Base-by-base conservation (phyloP, 78 protist species). In the Isochrysis galbana region DNA sequence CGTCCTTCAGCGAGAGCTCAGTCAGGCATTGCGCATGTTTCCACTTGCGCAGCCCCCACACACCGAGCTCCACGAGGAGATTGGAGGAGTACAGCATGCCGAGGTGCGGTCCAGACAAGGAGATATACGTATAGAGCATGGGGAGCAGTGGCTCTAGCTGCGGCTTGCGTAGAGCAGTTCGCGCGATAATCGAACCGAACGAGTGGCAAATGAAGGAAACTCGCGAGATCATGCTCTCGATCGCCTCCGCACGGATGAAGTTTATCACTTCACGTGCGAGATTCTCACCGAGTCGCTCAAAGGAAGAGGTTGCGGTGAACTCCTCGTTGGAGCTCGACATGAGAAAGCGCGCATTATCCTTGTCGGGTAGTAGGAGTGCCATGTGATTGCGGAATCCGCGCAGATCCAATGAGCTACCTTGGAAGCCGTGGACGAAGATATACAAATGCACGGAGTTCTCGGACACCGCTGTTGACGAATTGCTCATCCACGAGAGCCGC, bases 361-460 rank as follows among this genome's bases (percentile, higher is more conserved):
- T 77, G 47, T 36, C 46, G 46, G 84, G 84, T n/a, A 39, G 84
- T 10, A 77, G 84, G 14, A 77, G 84, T 1, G 84, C 84, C 0
- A 77, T 17, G 48, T 39, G 84, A 29, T 77, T 39, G 0, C 46
- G 44, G 32, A 77, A 2, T 17, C 34, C 46, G 44, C 84, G 84
- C 84, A 77, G 19, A 17, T 77, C 84, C 47, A 23, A 39, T 22
- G 44, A 2, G 29, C 29, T 51, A 51, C 84, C 84, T 41, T 77
- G 84, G 84, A 77, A 77, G 84, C 84, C 84, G 84, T 77, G 84
- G 34, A 77, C 84, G 46, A 77, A 77, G 47, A 77, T 29, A 46
- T 23, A 39, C 32, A 77, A n/a, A 29, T 77, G 84, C 29, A 39
- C 39, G 39, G 34, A 2, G 80, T 22, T n/a, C 39, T 34, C 39